phyloP scores from a whole-genome alignment of 176 grass and related monocot species.

The Carex littledalei region DNA sequence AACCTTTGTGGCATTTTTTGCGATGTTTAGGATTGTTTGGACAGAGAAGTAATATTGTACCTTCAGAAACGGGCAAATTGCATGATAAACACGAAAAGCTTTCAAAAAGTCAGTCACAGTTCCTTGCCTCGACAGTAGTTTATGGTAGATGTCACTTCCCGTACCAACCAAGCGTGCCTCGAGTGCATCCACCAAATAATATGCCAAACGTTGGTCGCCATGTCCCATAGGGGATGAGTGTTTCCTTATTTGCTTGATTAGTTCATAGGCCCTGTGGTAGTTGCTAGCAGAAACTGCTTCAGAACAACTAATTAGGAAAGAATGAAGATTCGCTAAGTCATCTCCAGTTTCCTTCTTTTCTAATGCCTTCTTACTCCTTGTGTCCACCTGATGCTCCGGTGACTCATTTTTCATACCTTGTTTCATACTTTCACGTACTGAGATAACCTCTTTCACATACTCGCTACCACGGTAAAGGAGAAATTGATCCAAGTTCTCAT shows the following conservation, averaged over 20 bases:
- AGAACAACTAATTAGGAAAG: background rate
- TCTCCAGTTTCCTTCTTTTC: background rate
- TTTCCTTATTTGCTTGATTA: background rate
- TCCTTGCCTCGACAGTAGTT: slow-evolving; percentile 27
- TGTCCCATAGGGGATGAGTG: background rate
- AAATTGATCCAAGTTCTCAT: background rate
- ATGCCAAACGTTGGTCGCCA: slow-evolving; percentile 32
- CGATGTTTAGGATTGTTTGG: slow-evolving; percentile 38
- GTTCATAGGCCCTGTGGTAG: background rate
- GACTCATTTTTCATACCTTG: background rate
- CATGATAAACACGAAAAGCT: slow-evolving; percentile 27
- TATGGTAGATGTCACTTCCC: slow-evolving; percentile 33
- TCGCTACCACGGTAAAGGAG: background rate
- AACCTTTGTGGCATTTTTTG: slow-evolving; percentile 25
- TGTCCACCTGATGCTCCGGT: background rate
- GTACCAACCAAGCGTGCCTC: slow-evolving; percentile 57
- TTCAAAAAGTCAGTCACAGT: slow-evolving; percentile 33
- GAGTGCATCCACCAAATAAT: slow-evolving; percentile 46
- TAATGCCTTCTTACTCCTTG: background rate
- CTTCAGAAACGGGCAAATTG: slow-evolving; percentile 36
- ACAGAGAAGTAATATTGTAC: slow-evolving; percentile 33
- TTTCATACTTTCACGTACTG: background rate
- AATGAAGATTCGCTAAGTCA: background rate
- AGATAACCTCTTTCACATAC: background rate
- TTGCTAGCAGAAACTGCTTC: background rate